Evolutionary conservation across 1,139 yeast genomes (phyloP).

Genomic region (Geotrichum candidum): DNA sequence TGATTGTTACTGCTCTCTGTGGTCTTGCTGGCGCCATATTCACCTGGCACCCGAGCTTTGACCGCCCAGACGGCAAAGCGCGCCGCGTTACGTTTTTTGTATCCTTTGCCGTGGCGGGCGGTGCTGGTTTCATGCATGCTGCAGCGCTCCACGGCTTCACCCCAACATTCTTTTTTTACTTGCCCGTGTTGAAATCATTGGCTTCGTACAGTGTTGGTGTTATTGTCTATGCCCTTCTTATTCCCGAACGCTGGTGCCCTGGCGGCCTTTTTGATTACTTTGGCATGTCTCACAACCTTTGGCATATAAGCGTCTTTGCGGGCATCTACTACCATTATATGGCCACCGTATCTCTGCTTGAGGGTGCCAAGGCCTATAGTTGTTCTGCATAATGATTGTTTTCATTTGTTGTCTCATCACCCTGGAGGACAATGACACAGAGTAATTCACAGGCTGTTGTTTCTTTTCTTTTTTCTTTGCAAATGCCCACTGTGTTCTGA

Average conservation of each 20-base stretch:
- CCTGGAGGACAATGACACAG: neutral
- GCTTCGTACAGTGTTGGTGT: conserved; percentile 78
- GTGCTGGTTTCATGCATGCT: conserved; percentile 55
- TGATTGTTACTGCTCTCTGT: conserved; percentile 55
- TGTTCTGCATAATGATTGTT: conserved; percentile 20
- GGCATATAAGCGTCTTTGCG: conserved; percentile 87
- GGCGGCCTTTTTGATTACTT: conserved; percentile 50
- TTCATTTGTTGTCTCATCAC: neutral
- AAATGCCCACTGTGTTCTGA: neutral
- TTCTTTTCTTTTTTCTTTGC: neutral
- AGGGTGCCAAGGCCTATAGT: conserved; percentile 33
- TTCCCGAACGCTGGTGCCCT: conserved; percentile 77
- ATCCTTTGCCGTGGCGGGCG: conserved; percentile 72
- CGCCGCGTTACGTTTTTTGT: conserved; percentile 79
- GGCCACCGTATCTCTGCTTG: conserved; percentile 67
- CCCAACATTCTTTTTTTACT: conserved; percentile 48
- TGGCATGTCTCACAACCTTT: conserved; percentile 92
- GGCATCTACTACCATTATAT: conserved; percentile 84
- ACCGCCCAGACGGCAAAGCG: conserved; percentile 75
- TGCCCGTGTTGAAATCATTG: conserved; percentile 62
- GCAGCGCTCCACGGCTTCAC: conserved; percentile 52
- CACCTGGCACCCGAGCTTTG: conserved; percentile 90
- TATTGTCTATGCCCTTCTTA: conserved; percentile 75
- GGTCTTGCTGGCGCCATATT: conserved; percentile 70
- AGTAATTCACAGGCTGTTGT: neutral